Evolutionary conservation across 345 rosid genomes (phyloP), one percentile per base, ranked within the genome.

Genomic region (Ceriops zippeliana): DNA sequence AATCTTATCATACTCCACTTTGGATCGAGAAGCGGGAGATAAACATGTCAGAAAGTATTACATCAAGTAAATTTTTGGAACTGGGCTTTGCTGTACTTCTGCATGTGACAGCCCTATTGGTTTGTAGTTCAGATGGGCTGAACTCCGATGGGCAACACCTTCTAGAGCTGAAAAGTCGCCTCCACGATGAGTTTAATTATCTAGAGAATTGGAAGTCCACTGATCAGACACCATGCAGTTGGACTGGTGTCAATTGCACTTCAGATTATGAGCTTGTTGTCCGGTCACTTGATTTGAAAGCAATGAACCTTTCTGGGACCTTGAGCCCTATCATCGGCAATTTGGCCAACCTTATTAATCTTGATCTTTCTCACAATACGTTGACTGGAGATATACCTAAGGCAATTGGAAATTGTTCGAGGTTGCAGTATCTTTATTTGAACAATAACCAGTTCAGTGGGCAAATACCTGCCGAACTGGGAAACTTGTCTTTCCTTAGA

Each of bases 381-480:
- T 85, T 92, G 54, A 78, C 76, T 37, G 92, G 91, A 66, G 77
- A 83, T 58, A 81, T 91, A 59, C 86, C 96, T 60, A 66, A 69
- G 15, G 7, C 66, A 1, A 67, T 76, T 21, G 71, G 85, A 73
- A 64, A 65, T 86, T 63, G 79, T 76, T 77, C 77, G 28, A 61
- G 78, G 91, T 63, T 66, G 66, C 69, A 67, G 31, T 61, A 77
- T 73, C 89, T 91, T 57, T 79, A 83, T 62, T 65, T 76, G 70
- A 71, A 71, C 84, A 82, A 91, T n/a, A 91, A 89, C 72, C 81
- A 84, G 79, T 80, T 91, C 67, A 86, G 86, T 72, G 92, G 93
- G 63, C 76, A 75, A 58, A 71, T 91, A 65, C 91, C 97, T 26
- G 53, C 77, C 63, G 80, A 80, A 58, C 59, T 90, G 60, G 80